Base-by-base conservation (phyloP, 192 early-diverging fungal genomes). In the Fimicolochytrium jonesii region DNA sequence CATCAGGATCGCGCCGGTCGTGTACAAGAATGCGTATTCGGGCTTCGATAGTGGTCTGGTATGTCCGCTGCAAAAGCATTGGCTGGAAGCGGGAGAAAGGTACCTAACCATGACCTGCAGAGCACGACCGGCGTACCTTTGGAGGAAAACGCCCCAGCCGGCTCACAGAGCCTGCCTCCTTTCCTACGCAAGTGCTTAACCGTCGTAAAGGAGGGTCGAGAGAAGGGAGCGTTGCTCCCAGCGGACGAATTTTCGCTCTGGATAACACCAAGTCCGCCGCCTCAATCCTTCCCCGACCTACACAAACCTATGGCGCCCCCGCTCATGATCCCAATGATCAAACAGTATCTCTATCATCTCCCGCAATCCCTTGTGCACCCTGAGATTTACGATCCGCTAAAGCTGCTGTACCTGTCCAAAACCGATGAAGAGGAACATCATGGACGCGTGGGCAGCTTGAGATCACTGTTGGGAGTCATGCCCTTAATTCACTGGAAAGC, bases 331-430 rank as follows among this genome's bases (percentile, higher is more conserved):
- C 53, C 53, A 3, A 30, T 55, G 2, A 33, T 76, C 26, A 73
- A 74, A 42, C 42, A 65, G 7, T 79, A 64, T 51, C 52, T 79
- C 17, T n/a, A 67, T 6, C 70, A 73, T 18, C 49, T 70, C 3
- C 71, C 70, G 9, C 33, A 43, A 4, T 67, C 67, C 10, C 13
- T 71, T 6, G 68, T 67, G 37, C n/a, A 46, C 29, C 33, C 71
- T 26, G 77, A 79, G 32, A 49, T 79, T 22, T 79, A 79, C 51
- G 77, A 79, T 11, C 70, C 72, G 0, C 48, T 79, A 5, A 79
- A 79, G 53, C 55, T 79, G 4, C 59, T 79, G 53, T 79, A 79
- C 51, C 60, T 79, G 28, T 68, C 65, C 42, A 79, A 59, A 30
- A 62, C 63, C 26, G 64, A 61, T 23, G 59, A 69, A 30, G 36